Conservation (phyloP, 225 moss, liverwort and hornwort genomes). For the Marchantia polymorpha region DNA sequence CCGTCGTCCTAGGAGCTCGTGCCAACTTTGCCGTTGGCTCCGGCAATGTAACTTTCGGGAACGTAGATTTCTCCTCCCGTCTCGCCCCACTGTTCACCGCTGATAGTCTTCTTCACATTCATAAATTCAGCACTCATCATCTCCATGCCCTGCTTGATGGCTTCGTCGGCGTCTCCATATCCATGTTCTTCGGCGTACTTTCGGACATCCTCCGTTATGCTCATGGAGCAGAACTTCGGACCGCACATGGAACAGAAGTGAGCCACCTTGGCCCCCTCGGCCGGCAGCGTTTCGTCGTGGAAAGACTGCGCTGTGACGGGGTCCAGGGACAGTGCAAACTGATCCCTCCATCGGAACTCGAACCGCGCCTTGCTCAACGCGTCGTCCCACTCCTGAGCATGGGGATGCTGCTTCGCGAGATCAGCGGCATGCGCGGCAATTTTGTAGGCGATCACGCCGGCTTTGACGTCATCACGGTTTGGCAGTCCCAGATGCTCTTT, state of each 20-base stretch:
- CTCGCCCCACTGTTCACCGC: slow-evolving; percentile 98
- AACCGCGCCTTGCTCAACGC: slow-evolving; percentile 93
- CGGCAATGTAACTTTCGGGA: slow-evolving; percentile 71
- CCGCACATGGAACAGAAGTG: slow-evolving; percentile 99
- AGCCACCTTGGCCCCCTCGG: slow-evolving; percentile 90
- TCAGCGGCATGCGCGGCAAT: slow-evolving; percentile 94
- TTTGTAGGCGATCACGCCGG: slow-evolving; percentile 91
- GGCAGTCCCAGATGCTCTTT: slow-evolving; percentile 96
- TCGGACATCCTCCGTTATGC: slow-evolving; percentile 92
- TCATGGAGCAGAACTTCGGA: slow-evolving; percentile 98
- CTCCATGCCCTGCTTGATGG: slow-evolving; percentile 85
- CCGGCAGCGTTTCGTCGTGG: slow-evolving; percentile 87
- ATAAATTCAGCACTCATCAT: slow-evolving; percentile 79
- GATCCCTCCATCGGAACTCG: slow-evolving; percentile 96
- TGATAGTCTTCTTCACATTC: slow-evolving; percentile 84
- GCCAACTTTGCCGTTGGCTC: slow-evolving; percentile 20
- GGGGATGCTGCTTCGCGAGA: slow-evolving; percentile 80
- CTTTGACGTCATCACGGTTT: slow-evolving; percentile 87
- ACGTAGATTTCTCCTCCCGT: slow-evolving; percentile 90
- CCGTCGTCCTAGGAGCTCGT: background rate
- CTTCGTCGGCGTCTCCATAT: slow-evolving; percentile 75
- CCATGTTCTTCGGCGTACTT: slow-evolving; percentile 95
- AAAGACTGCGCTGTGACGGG: slow-evolving; percentile 81
- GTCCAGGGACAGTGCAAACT: slow-evolving; percentile 79
- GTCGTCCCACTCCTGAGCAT: slow-evolving; percentile 90